Conservation (phyloP, 148 eudicot species). For the Agrostemma githago region DNA sequence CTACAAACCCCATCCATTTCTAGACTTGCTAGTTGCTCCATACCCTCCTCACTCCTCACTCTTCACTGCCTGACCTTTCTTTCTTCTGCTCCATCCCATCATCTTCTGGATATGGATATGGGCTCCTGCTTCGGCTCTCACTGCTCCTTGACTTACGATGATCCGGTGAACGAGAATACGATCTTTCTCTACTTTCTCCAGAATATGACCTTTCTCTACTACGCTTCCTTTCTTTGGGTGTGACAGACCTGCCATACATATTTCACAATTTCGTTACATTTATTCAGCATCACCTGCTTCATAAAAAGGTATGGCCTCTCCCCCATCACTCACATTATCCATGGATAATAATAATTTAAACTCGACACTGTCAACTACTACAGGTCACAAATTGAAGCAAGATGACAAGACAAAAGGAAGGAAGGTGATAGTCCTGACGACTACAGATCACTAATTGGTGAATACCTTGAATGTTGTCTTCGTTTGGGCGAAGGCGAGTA, state of each 20-base stretch:
- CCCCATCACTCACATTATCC: background rate
- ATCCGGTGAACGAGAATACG: slow-evolving; percentile 39
- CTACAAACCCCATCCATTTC: background rate
- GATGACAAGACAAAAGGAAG: background rate
- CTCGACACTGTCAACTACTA: background rate
- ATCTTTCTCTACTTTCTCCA: slow-evolving; percentile 27
- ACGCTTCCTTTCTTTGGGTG: slow-evolving; percentile 65
- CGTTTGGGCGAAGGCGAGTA: slow-evolving; percentile 65
- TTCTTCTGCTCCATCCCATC: slow-evolving; percentile 31
- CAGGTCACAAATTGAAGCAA: background rate
- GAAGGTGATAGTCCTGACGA: background rate
- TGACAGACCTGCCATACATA: slow-evolving; percentile 52
- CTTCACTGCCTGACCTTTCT: slow-evolving; percentile 50
- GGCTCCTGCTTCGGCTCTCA: slow-evolving; percentile 41
- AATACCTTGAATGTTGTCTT: slow-evolving; percentile 43
- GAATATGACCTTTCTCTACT: slow-evolving; percentile 66
- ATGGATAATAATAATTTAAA: background rate
- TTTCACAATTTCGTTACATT: slow-evolving; percentile 3
- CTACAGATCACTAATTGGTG: background rate
- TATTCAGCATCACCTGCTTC: background rate
- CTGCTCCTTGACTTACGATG: slow-evolving; percentile 40
- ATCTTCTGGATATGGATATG: slow-evolving; percentile 28
- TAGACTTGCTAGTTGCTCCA: background rate
- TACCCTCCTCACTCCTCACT: slow-evolving; percentile 21
- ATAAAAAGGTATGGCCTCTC: background rate